Percentiles rank a stretch among this genome's conserved stretches.
These are phyloP conservation scores for Tephrocybe sp. DNA, from an alignment of 768 basidiomycete species.

Conservation along the genomic window DNA sequence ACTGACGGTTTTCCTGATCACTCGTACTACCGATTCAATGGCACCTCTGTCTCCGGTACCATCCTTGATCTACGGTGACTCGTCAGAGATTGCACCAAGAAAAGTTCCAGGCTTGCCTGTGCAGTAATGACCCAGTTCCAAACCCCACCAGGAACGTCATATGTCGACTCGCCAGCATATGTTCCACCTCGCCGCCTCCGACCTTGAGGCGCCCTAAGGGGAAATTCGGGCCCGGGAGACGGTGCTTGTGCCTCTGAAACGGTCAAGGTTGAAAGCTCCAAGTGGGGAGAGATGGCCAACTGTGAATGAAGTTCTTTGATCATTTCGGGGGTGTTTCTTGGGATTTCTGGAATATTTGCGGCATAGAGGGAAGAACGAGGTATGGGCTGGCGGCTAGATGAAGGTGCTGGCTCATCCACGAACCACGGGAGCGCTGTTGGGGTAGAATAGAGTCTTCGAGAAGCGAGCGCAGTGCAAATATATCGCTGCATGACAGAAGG, in stretches of 20 bases:
- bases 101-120: too few relatives aligned
- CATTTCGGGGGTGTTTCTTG: slow-evolving; percentile 50
- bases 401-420: slow-evolving; percentile 42
- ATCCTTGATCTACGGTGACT: slow-evolving; percentile 69
- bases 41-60: slow-evolving; percentile 80
- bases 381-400: slow-evolving; percentile 23
- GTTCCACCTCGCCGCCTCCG: slow-evolving; percentile 65
- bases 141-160: slow-evolving; percentile 52
- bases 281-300: slow-evolving; percentile 62
- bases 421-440: slow-evolving; percentile 69
- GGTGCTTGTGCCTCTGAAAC: slow-evolving; percentile 52
- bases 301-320: slow-evolving; percentile 57
- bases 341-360: slow-evolving; percentile 37
- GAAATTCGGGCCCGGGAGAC: slow-evolving; percentile 60
- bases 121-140: slow-evolving; percentile 80
- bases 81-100: too few relatives aligned
- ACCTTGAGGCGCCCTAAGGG: slow-evolving; percentile 57
- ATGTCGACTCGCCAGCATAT: slow-evolving; percentile 60
- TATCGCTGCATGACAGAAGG: slow-evolving; percentile 17
- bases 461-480: neutral
- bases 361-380: slow-evolving; percentile 19
- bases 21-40: slow-evolving; percentile 71
- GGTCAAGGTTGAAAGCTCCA: slow-evolving; percentile 59
- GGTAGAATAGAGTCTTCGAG: slow-evolving; percentile 12
- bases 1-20: slow-evolving; percentile 71